Conservation (phyloP, 352 stramenopile genomes). For the Hyphochytrium catenoides region DNA sequence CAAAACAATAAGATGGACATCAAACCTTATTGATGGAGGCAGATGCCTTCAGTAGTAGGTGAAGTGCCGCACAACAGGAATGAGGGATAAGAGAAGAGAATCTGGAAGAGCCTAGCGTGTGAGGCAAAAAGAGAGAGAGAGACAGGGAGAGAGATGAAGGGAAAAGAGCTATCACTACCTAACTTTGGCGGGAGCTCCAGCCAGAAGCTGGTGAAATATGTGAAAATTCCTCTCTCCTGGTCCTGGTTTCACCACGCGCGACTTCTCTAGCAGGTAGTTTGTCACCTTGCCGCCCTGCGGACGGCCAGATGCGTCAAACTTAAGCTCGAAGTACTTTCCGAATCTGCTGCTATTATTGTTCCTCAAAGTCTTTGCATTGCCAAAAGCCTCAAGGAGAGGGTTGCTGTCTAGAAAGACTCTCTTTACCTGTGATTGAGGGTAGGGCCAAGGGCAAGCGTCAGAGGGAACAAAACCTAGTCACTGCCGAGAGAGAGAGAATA, state of each 20-base stretch:
- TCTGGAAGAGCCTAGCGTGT: neutral
- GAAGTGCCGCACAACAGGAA: neutral
- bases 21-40: no score
- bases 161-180: no score
- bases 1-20: no score
- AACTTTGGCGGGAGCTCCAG: constrained; percentile 26
- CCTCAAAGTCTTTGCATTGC: constrained; percentile 79
- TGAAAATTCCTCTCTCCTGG: constrained; percentile 79
- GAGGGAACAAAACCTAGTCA: no score
- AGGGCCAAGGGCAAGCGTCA: no score
- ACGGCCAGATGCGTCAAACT: constrained; percentile 62
- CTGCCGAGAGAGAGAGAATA: no score
- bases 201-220: constrained; percentile 78
- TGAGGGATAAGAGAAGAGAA: neutral
- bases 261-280: constrained; percentile 79
- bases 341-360: constrained; percentile 89
- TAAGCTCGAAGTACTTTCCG: constrained; percentile 82
- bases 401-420: constrained; percentile 78
- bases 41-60: no score
- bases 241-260: constrained; percentile 47
- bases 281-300: constrained; percentile 63
- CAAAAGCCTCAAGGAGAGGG: constrained; percentile 83
- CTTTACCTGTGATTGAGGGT: no score
- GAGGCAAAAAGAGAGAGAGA: neutral
- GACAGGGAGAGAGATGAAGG: neutral